Base-by-base conservation (phyloP, 208 protist species). In the Leishmania lainsoni region DNA sequence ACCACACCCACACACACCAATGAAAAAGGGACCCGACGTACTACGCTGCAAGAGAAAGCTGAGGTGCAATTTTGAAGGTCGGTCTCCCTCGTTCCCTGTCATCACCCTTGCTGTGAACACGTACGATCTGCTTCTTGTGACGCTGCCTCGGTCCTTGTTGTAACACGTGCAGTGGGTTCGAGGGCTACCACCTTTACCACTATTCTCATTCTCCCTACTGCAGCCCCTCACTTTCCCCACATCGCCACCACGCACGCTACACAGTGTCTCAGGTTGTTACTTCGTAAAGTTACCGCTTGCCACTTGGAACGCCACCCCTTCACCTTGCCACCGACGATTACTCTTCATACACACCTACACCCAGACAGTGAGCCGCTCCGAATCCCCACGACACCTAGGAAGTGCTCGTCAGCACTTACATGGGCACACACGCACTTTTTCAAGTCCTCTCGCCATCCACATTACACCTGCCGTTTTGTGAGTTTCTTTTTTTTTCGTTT, bases 311-410 rank as follows among this genome's bases (percentile, higher is more conserved):
- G 48, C 22, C 29, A 61, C 17, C 32, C 39, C 49, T 8, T 39
- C 48, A 80, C 75, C 68, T 75, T 54, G 32, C 78, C 65, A 51
- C 76, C 42, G 54, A 76, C 56, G 26, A 32, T 73, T 75, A 20
- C 17, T 73, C 17, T 79, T 35, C 66, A 75, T 73, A 52, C 83
- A 71, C 39, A 71, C 3, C 16, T 39, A 35, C 39, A 71, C 32
- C 66, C 6, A 49, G 66, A 39, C 45, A 29, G 54, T 32, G 56
- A 78, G 49, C 56, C 49, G 29, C 79, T 32, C 35, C 42, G 79
- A 61, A 22, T 70, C 75, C 32, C 52, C 45, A 42, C 71, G 66
- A 29, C 66, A 71, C 17, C 17, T 22, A 42, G 32, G 17, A 45
- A 6, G 5, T 26, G 9, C 66, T 48, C 66, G 22, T 71, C 10